Evolutionary conservation across 257 asterid species (phyloP).

Genomic region (Petunia axillaris): DNA sequence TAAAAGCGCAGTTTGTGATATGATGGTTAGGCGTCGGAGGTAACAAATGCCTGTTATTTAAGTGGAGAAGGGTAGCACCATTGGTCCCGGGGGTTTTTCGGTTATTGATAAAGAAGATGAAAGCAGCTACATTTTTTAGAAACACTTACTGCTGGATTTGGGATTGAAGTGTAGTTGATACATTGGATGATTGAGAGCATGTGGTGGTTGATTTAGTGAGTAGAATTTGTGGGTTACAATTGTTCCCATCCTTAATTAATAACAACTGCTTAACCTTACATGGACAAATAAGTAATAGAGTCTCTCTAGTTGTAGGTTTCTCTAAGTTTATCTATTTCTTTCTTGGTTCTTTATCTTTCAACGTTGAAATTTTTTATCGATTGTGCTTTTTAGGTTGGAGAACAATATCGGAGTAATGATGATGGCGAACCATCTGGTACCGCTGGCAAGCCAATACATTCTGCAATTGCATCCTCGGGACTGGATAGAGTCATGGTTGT

Average conservation of each 20-base stretch:
- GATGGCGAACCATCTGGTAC: constrained; percentile 99
- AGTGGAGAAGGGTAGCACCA: too few relatives aligned
- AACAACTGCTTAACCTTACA: not conserved
- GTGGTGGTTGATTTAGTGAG: not conserved
- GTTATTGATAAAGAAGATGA: too few relatives aligned
- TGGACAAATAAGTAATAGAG: not conserved
- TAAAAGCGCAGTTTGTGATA: too few relatives aligned
- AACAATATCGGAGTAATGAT: constrained; percentile 81
- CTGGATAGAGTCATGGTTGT: constrained; percentile 91
- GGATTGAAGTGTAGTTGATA: not conserved
- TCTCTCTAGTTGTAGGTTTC: not conserved
- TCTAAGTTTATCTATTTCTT: not conserved
- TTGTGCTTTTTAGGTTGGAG: constrained; percentile 67
- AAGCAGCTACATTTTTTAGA: too few relatives aligned
- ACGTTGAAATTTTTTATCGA: not conserved
- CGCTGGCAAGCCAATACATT: constrained; percentile 92
- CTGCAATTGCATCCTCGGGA: constrained; percentile 85
- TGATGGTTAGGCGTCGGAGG: too few relatives aligned
- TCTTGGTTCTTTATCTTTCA: not conserved
- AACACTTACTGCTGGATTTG: not conserved
- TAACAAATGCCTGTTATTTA: too few relatives aligned
- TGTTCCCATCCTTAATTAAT: not conserved
- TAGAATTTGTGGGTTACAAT: not conserved
- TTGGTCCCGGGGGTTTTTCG: too few relatives aligned
- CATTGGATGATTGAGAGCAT: not conserved